Evolutionary conservation across 306 rosid genomes (phyloP), one percentile per base, ranked within the genome.

Genomic region (peach (Prunus persica)): DNA sequence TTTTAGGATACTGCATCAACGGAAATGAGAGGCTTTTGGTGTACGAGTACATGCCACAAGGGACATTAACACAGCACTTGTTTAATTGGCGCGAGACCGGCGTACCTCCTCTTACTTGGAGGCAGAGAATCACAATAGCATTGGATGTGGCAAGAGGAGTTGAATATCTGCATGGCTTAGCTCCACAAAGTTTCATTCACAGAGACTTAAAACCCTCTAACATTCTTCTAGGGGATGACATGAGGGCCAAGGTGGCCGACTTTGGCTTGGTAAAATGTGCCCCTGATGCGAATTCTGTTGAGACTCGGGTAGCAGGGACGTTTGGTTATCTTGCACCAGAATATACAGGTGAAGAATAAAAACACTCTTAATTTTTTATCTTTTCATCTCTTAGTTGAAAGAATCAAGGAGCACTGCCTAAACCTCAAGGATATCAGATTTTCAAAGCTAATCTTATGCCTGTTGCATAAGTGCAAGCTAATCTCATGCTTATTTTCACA

Each of bases 261-360:
- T 91, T 94, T 67, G 98, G 97, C 62, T 79, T 94, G 84, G 98
- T 94, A 70, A 84, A 85, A 75, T 73, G 82, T 32, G 94, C 94
- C 12, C 96, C 96, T 0, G 97, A 94, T 10, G 98, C 97, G 34
- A 91, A 90, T 73, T 94, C 96, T 10, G 86, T 94, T 8, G 96
- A 91, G 84, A 94, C 98, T 11, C 79, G 90, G 69, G 80, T 94
- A 84, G 98, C 97, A 1, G 98, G 98, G 83, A 93, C 98, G 14
- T 93, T 93, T 14, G 97, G 98, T 16, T 93, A 93, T 86, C 89
- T 93, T 38, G 98, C 98, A 69, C 98, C 98, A 49, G 97, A 93
- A 77, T 93, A 93, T 78, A 96, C 97, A 55, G 97, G 98, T 93
- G 41, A 34, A 34, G 41, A 89, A 78, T 76, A 63, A 66, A 75